Conservation (phyloP, 345 rosid species). For the Eucalyptus pauciflora region DNA sequence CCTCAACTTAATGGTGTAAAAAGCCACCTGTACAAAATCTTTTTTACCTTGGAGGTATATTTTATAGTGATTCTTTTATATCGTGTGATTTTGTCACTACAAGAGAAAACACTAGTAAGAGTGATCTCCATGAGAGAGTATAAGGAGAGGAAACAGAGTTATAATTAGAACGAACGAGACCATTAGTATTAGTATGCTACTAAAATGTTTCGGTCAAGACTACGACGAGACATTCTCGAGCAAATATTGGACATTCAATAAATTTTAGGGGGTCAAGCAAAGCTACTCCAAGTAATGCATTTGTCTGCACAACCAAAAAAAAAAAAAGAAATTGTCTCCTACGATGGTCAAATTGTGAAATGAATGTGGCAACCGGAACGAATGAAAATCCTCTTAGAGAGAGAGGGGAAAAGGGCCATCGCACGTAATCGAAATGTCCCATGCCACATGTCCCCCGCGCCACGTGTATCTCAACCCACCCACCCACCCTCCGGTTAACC, state of each 20-base stretch:
- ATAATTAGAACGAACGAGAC: background rate
- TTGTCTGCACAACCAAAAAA: background rate
- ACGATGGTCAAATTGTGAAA: background rate
- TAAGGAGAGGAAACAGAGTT: background rate
- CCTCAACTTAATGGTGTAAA: background rate
- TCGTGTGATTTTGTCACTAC: background rate
- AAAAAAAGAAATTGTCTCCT: background rate
- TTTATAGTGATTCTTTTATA: background rate
- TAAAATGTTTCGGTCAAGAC: background rate
- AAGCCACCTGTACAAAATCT: background rate
- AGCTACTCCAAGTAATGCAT: background rate
- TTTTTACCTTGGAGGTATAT: background rate
- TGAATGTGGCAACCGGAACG: background rate
- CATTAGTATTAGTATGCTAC: background rate
- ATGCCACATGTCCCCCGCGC: background rate
- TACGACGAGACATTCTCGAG: accelerated
- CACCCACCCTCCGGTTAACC: background rate
- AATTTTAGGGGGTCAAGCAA: too few species aligned
- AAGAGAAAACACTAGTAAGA: background rate
- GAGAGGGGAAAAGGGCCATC: background rate
- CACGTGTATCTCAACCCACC: background rate
- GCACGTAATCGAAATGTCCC: background rate
- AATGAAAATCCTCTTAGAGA: background rate
- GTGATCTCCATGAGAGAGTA: background rate
- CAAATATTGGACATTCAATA: background rate